Evolutionary conservation across 805 yeast species (phyloP), one percentile per base, ranked within the genome.

Genomic region (Alloascoidea hylecoeti): DNA sequence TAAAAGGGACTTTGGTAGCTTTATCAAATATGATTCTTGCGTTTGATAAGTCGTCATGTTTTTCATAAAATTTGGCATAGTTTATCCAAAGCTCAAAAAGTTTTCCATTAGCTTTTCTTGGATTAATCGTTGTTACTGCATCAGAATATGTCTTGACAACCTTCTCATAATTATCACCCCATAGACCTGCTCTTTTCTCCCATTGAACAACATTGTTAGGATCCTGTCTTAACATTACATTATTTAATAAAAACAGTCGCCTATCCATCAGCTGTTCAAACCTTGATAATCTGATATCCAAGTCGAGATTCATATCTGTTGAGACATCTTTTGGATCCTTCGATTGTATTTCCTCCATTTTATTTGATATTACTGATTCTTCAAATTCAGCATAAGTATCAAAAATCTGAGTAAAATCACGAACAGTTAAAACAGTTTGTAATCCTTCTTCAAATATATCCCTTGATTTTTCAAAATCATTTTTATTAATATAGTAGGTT

Each of bases 1-100:
- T 66, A 55, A 68, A 85, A 4, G 86, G 88, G 0, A 86, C 88
- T 39, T 75, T 73, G 1, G 73, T 60, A 0, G 89, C 78, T 36
- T 75, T 75, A 28, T 73, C 71, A 39, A 68, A 71, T 4, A 86
- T 68, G 14, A 69, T 61, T 44, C 80, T 57, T 1, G 88, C 85
- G 0, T 81, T 70, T 14, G 59, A 61, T 6, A 66, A 44, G 46
- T 82, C 85, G 0, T 60, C 60, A 35, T 66, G 60, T 1, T 60
- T 56, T 37, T 75, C 74, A 56, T 83, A 86, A 2, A 79, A 52
- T 18, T 58, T 52, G 0, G 94, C 81, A 52, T 82, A 86, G 2
- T 63, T 56, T 3, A 70, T 58, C 96, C 96, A 88, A 5, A 88
- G 47, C 14, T 66, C 55, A 1, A 76, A 68, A 4, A 84, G 56